A percentile compares a stretch with the other conserved stretches of the same genome.
These are phyloP conservation scores for Epichloe elymi DNA, from an alignment of 2,329 filamentous ascomycete species.

Conservation along the genomic window DNA sequence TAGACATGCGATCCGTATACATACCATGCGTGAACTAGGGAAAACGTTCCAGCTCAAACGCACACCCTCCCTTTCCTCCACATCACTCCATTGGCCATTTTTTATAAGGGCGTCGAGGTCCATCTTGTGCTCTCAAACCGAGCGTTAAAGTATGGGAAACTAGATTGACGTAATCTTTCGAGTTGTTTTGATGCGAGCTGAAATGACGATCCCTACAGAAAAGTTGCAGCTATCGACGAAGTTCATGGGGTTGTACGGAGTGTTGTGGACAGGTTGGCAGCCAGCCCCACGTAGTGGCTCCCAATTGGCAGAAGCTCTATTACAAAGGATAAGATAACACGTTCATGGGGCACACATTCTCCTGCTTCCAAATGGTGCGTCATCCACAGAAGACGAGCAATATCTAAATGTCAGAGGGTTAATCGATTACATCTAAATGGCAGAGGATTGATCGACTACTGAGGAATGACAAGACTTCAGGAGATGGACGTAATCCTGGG, in stretches of 20 bases:
- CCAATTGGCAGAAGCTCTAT: neutral
- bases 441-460: no score
- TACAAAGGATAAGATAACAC: neutral
- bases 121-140: slow-evolving; percentile 36
- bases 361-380: no score
- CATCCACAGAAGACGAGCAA: no score
- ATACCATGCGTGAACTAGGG: slow-evolving; percentile 90
- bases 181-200: neutral
- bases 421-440: no score
- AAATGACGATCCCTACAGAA: neutral
- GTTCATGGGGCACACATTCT: no score
- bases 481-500: no score
- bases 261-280: neutral
- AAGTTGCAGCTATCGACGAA: neutral
- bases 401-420: no score
- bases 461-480: no score
- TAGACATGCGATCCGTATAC: slow-evolving; percentile 14
- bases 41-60: slow-evolving; percentile 98
- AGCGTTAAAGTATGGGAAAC: neutral
- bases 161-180: neutral
- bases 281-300: neutral
- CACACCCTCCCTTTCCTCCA: slow-evolving; percentile 92
- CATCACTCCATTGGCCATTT: slow-evolving; percentile 89
- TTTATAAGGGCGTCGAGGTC: slow-evolving; percentile 91
- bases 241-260: neutral